These are phyloP conservation scores for Chaetothyriales sp. DNA, from an alignment of 2,329 filamentous ascomycete species.

Conservation along the genomic window DNA sequence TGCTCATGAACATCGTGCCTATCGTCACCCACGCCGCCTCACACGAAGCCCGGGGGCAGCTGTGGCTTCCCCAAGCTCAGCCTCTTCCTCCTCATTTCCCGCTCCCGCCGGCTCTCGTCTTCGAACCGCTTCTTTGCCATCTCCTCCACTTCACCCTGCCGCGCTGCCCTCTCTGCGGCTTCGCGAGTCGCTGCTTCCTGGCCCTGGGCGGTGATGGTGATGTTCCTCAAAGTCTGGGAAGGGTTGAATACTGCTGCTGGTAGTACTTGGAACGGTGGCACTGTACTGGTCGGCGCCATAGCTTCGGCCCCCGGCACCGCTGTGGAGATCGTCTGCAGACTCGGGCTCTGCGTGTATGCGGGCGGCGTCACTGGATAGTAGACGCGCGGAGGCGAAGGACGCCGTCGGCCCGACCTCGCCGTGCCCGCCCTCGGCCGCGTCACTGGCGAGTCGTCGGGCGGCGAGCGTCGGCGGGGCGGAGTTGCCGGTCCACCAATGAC, in stretches of 20 bases:
- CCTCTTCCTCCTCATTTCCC: slow-evolving; percentile 13
- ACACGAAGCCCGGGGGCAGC: not conserved
- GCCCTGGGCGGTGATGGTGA: no score
- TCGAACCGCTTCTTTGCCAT: slow-evolving; percentile 7
- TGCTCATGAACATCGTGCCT: not conserved
- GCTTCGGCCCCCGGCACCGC: slow-evolving; percentile 3
- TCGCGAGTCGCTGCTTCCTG: slow-evolving; percentile 4
- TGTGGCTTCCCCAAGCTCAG: not conserved
- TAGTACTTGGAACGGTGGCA: slow-evolving; percentile 8
- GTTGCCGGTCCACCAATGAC: not conserved
- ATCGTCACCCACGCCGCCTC: not conserved
- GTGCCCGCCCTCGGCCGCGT: not conserved
- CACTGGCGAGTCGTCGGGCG: not conserved
- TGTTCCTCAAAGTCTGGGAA: slow-evolving; percentile 17
- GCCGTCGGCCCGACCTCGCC: not conserved
- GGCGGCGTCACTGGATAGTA: slow-evolving; percentile 1
- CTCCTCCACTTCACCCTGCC: slow-evolving; percentile 4
- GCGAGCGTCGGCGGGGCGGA: slow-evolving; percentile 1
- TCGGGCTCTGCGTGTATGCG: slow-evolving; percentile 6
- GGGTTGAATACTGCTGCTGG: slow-evolving; percentile 10
- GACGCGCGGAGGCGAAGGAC: not conserved
- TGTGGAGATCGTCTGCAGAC: not conserved
- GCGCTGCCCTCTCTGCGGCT: slow-evolving; percentile 5
- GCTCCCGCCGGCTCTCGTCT: slow-evolving; percentile 15
- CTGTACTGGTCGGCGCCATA: slow-evolving; percentile 8